Conservation (phyloP, 176 grass and related monocot species). For the Musa schizocarpa region DNA sequence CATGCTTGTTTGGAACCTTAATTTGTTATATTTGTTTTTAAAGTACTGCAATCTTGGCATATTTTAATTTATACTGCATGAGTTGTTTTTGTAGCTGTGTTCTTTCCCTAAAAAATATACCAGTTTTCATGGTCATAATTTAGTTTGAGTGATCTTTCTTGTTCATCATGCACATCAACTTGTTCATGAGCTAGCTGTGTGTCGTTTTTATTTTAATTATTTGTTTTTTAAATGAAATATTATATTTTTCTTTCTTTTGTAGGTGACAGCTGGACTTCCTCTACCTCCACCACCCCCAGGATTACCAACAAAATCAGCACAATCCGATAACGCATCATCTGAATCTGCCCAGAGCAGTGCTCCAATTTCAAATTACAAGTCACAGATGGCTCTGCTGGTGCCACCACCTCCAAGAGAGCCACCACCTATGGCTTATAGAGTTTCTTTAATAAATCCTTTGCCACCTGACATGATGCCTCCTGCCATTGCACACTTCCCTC, state of each 20-base stretch:
- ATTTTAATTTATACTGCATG: not conserved
- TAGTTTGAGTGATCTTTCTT: slow-evolving; percentile 10
- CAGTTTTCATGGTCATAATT: not conserved
- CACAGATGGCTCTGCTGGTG: slow-evolving; percentile 9
- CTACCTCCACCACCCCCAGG: slow-evolving; percentile 61
- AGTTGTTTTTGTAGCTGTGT: not conserved
- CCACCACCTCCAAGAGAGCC: slow-evolving; percentile 36
- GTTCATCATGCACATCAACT: too few species aligned
- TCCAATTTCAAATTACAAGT: slow-evolving; percentile 2
- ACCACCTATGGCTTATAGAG: slow-evolving; percentile 55
- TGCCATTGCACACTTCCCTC: slow-evolving; percentile 60
- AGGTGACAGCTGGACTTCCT: slow-evolving; percentile 39
- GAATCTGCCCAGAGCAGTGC: slow-evolving; percentile 20
- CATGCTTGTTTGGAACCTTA: not conserved
- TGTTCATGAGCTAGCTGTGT: not conserved
- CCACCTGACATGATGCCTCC: slow-evolving; percentile 63
- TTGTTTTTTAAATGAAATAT: not conserved
- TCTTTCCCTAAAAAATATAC: not conserved
- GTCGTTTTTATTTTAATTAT: not conserved
- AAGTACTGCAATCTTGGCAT: not conserved
- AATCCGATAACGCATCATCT: slow-evolving; percentile 19
- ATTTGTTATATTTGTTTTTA: not conserved
- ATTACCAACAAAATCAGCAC: slow-evolving; percentile 40
- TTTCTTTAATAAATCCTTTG: slow-evolving; percentile 37
- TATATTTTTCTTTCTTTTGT: slow-evolving; percentile 1